phyloP scores from a whole-genome alignment of 2,329 filamentous ascomycete genomes.

The Orbilia blumenaviensis region DNA sequence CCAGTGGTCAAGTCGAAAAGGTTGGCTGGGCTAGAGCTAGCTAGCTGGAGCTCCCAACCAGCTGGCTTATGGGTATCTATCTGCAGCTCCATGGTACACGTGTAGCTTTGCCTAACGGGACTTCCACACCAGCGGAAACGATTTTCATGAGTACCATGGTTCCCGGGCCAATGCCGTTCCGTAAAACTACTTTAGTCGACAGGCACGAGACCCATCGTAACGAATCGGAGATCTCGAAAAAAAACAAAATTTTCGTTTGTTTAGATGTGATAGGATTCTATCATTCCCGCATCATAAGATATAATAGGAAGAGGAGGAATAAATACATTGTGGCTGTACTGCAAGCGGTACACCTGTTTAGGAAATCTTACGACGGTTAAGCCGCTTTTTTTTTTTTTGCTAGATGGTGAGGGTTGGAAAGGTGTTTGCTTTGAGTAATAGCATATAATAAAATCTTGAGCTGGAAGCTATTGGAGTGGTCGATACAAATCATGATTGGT shows the following conservation, averaged over 20 bases:
- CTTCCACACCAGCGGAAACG: background rate
- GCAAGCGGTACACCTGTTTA: background rate
- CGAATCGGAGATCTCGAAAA: conserved; percentile 3
- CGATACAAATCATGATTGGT: background rate
- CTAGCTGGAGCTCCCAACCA: no score
- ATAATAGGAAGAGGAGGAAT: no score
- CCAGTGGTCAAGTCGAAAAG: no score
- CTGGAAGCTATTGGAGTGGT: background rate
- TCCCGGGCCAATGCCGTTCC: background rate
- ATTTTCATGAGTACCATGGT: background rate
- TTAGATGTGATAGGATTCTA: conserved; percentile 1
- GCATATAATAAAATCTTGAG: background rate
- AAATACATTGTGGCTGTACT: no score
- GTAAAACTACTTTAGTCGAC: background rate
- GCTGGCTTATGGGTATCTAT: no score
- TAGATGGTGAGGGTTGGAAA: background rate
- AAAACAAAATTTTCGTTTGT: no score
- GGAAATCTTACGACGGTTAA: background rate
- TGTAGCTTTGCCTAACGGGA: conserved; percentile 8
- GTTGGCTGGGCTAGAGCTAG: no score
- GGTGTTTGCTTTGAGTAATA: no score
- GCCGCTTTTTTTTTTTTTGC: background rate
- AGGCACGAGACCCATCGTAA: background rate
- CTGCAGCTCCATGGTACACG: conserved; percentile 11
- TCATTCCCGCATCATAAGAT: background rate